phyloP scores from a whole-genome alignment of 2,329 filamentous ascomycete genomes.

The Ilyonectria destructans region DNA sequence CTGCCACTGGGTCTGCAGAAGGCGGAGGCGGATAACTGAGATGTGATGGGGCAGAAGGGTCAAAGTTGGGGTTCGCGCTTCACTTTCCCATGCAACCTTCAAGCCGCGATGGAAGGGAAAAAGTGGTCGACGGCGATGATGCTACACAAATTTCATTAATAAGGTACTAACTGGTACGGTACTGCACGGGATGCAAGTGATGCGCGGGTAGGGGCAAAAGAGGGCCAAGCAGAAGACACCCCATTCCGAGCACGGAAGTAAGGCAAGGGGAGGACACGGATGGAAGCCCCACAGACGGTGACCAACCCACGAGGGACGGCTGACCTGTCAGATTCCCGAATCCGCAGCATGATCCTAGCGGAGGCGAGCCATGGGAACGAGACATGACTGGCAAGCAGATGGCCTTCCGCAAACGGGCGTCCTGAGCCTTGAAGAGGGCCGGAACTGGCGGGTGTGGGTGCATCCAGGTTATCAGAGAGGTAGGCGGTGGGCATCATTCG shows the following conservation, averaged over 20 bases:
- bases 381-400: constrained; percentile 27
- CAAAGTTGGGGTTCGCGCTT: neutral
- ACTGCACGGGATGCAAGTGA: constrained; percentile 16
- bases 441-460: constrained; percentile 17
- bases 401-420: constrained; percentile 17
- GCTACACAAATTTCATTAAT: constrained; percentile 1
- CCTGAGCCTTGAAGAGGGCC: constrained; percentile 15
- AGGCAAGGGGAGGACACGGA: constrained; percentile 22
- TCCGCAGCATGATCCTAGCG: constrained; percentile 35
- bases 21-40: neutral
- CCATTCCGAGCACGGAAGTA: constrained; percentile 22
- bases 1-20: neutral
- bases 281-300: constrained; percentile 32
- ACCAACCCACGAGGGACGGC: constrained; percentile 34
- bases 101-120: neutral
- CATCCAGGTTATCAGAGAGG: constrained; percentile 13
- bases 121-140: neutral
- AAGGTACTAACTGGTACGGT: neutral
- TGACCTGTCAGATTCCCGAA: constrained; percentile 49
- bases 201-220: constrained; percentile 18
- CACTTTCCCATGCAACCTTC: neutral
- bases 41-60: neutral
- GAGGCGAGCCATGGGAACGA: constrained; percentile 32
- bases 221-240: constrained; percentile 7
- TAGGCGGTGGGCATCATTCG: constrained; percentile 3